Evolutionary conservation across 345 rosid genomes (phyloP), one percentile per base, ranked within the genome.

Genomic region (Luvunga scandens): DNA sequence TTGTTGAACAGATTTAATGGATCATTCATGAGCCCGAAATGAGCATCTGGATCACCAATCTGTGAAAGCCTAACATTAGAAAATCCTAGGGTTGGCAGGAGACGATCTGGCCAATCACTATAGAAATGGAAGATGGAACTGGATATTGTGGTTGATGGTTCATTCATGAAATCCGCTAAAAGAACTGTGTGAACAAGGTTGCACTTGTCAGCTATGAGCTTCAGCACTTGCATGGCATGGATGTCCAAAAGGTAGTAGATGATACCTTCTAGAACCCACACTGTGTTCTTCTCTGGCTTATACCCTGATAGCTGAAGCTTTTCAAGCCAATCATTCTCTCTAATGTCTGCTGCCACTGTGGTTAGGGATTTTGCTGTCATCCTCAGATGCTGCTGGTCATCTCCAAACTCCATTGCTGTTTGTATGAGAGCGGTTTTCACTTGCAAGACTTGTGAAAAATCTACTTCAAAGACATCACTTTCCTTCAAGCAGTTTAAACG

Each of bases 251-350:
- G 93, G 84, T 95, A 95, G 84, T 95, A 95, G 61, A 95, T 87
- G 82, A 93, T 92, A 22, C 99, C 96, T 88, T 95, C 98, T 68
- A 93, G 89, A 85, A 95, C 91, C 99, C 99, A 95, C 56, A 95
- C 87, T 0, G 98, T 95, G 75, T 84, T 87, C 75, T 86, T 89
- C 75, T 91, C 91, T 59, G 92, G 90, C 30, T 61, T 56, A 80
- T 88, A 95, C 60, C 96, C 98, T 16, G 97, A 89, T 82, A 62
- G 75, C 84, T 89, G 90, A 68, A 93, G 96, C 84, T 95, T 88
- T 66, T 89, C 87, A 2, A 88, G 87, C 98, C 99, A 93, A 62
- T 87, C 89, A 6, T 75, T 82, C 42, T 88, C 90, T 86, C 90
- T 87, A 45, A 93, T 90, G 79, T 93, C 94, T 42, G 90, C 91